Percentiles rank a stretch among this genome's conserved stretches.
These are phyloP conservation scores for Wallacemonas rigidus DNA, from an alignment of 208 protist genomes.

Conservation along the genomic window DNA sequence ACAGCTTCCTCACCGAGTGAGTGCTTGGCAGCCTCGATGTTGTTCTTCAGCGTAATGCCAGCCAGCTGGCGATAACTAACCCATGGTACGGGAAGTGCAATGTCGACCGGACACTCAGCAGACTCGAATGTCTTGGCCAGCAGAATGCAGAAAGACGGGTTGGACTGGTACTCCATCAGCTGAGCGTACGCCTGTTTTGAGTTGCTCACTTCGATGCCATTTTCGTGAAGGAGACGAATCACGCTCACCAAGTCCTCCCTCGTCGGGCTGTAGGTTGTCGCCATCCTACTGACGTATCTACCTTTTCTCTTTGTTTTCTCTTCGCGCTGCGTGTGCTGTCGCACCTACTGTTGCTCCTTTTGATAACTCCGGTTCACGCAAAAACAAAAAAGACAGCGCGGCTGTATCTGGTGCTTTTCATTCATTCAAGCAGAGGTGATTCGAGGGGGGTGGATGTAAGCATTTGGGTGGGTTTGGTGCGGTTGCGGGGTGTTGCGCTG, in stretches of 20 bases:
- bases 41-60: conserved; percentile 88
- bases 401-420: no score
- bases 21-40: conserved; percentile 58
- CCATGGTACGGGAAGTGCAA: conserved; percentile 58
- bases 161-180: conserved; percentile 77
- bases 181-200: conserved; percentile 81
- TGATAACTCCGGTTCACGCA: no score
- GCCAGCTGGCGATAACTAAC: conserved; percentile 73
- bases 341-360: no score
- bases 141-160: conserved; percentile 81
- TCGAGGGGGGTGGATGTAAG: no score
- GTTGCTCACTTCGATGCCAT: conserved; percentile 81
- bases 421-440: no score
- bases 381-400: no score
- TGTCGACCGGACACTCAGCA: conserved; percentile 50
- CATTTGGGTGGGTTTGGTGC: no score
- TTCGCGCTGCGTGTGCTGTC: no score
- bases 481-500: no score
- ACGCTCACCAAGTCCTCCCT: conserved; percentile 63
- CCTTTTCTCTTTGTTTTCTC: no score
- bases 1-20: conserved; percentile 76
- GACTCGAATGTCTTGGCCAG: conserved; percentile 68
- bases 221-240: conserved; percentile 78
- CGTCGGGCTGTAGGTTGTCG: conserved; percentile 39
- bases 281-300: not conserved